Evolutionary conservation across 139 green algal genomes (phyloP).

Genomic region (Coelastrella sp.): DNA sequence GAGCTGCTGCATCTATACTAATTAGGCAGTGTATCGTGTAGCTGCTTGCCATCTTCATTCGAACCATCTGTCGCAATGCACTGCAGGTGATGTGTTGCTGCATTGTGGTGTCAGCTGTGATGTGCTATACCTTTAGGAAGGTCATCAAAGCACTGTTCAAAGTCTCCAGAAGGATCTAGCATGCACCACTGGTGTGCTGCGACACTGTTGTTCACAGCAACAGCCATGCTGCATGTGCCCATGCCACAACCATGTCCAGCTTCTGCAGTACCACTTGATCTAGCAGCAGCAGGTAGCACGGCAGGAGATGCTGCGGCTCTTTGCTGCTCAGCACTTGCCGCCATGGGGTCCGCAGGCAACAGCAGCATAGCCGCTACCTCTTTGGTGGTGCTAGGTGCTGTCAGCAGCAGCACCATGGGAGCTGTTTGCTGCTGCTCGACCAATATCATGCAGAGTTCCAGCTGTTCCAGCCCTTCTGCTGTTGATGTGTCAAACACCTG

Average conservation of each 20-base stretch:
- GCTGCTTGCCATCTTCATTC: neutral
- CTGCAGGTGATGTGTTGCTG: neutral
- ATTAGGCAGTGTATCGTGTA: no score
- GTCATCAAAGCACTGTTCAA: neutral
- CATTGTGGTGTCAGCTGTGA: neutral
- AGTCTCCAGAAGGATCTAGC: conserved; percentile 18
- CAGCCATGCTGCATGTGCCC: neutral
- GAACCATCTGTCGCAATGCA: neutral
- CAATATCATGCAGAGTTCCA: neutral
- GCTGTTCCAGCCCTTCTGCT: neutral
- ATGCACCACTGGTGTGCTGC: neutral
- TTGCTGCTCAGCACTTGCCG: neutral
- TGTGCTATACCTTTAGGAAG: neutral
- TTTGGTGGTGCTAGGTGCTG: neutral
- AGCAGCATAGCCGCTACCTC: neutral
- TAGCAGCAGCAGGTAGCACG: neutral
- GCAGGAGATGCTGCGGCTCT: neutral
- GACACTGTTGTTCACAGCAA: neutral
- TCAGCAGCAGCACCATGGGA: neutral
- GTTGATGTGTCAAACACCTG: neutral
- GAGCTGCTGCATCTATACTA: no score
- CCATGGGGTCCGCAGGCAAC: neutral
- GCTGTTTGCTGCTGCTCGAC: neutral
- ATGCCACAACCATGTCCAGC: neutral
- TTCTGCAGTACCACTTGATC: neutral